Evolutionary conservation across 176 grass and related monocot species (phyloP).

Genomic region (Olyra latifolia): DNA sequence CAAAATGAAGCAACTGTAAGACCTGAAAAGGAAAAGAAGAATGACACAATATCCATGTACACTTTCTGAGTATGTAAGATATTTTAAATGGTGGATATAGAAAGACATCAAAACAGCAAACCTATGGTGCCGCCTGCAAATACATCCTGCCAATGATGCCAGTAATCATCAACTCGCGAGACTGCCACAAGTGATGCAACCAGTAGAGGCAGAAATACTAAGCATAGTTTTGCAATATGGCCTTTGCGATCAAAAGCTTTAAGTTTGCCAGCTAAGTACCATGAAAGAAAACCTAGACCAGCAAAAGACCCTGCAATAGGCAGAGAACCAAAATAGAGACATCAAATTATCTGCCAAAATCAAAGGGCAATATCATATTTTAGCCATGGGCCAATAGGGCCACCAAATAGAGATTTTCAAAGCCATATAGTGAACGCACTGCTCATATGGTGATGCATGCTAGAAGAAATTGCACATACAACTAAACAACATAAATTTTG

Average conservation of each 20-base stretch:
- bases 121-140: slow-evolving; percentile 56
- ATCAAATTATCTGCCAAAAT: not conserved
- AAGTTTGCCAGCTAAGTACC: slow-evolving; percentile 66
- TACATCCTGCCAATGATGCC: slow-evolving; percentile 70
- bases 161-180: slow-evolving; percentile 64
- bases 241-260: slow-evolving; percentile 55
- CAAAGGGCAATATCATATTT: slow-evolving; percentile 4
- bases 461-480: not conserved
- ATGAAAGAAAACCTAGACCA: slow-evolving; percentile 56
- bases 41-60: not conserved
- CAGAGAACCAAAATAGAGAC: slow-evolving; percentile 12
- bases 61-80: not conserved
- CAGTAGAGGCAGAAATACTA: slow-evolving; percentile 61
- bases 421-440: not conserved
- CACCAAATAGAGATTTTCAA: not conserved
- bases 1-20: slow-evolving; percentile 57
- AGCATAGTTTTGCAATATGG: slow-evolving; percentile 54
- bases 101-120: slow-evolving; percentile 18
- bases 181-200: slow-evolving; percentile 54
- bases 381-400: not conserved
- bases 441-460: not conserved
- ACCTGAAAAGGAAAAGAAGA: slow-evolving; percentile 37
- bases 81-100: not conserved
- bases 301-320: slow-evolving; percentile 50
- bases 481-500: not conserved